Evolutionary conservation across 345 rosid genomes (phyloP).

Genomic region (Orychophragmus violaceus): DNA sequence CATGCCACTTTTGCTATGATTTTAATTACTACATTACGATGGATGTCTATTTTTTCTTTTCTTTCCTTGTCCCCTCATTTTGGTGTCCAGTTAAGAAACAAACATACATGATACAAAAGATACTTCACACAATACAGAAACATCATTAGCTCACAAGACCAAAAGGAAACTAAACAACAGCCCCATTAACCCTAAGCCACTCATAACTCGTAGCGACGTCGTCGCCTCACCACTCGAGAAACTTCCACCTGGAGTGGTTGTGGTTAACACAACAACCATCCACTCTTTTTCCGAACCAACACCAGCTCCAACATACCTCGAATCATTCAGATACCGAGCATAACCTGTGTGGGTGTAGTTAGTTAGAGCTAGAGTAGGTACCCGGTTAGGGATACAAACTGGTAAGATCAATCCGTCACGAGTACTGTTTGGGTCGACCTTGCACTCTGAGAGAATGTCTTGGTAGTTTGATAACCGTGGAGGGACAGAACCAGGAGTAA

Average conservation of each 20-base stretch:
- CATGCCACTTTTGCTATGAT: too few species aligned
- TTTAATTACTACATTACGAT: too few species aligned
- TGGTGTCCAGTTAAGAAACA: not conserved
- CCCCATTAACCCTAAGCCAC: constrained; percentile 4
- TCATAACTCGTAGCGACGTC: not conserved
- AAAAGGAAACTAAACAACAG: constrained; percentile 13
- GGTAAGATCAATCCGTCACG: constrained; percentile 55
- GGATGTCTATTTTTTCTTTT: too few species aligned
- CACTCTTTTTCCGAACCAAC: constrained; percentile 64
- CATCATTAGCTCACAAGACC: not conserved
- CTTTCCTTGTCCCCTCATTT: not conserved
- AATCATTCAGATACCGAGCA: constrained; percentile 50
- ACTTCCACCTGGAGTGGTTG: constrained; percentile 41
- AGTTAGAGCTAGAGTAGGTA: constrained; percentile 55
- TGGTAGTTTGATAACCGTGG: constrained; percentile 40
- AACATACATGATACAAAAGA: not conserved
- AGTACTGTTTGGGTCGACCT: constrained; percentile 44
- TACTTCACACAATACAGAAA: not conserved
- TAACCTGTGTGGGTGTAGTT: constrained; percentile 56
- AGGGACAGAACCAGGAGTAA: constrained; percentile 22
- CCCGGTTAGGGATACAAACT: constrained; percentile 49
- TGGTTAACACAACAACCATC: constrained; percentile 60
- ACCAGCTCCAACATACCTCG: constrained; percentile 53
- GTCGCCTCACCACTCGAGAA: constrained; percentile 33
- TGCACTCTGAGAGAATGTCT: constrained; percentile 44